phyloP scores from a whole-genome alignment of 2,329 filamentous ascomycete genomes.

The Geoglossum cookeanum region DNA sequence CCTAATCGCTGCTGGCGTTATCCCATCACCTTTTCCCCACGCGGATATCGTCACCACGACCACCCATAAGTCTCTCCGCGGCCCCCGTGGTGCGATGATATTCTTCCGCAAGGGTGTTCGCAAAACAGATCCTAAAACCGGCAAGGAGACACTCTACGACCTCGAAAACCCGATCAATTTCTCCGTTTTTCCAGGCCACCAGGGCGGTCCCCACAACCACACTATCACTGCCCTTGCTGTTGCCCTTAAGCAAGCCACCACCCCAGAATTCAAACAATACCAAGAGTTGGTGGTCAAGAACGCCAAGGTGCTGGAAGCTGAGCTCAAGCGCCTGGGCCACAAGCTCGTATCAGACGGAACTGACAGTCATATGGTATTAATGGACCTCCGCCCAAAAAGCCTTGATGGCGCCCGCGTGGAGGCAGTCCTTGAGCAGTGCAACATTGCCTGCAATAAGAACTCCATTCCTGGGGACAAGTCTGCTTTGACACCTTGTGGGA shows the following conservation, averaged over 20 bases:
- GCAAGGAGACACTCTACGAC: constrained; percentile 79
- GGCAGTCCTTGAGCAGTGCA: constrained; percentile 89
- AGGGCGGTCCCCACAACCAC: constrained; percentile 98
- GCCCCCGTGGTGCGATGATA: constrained; percentile 97
- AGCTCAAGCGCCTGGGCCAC: constrained; percentile 72
- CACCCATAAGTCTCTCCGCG: constrained; percentile 96
- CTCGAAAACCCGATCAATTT: constrained; percentile 95
- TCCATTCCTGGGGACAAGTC: constrained; percentile 94
- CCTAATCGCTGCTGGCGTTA: constrained; percentile 79
- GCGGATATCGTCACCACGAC: constrained; percentile 97
- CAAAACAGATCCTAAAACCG: constrained; percentile 73
- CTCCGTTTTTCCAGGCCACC: constrained; percentile 97
- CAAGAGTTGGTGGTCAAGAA: constrained; percentile 85
- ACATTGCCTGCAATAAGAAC: constrained; percentile 99
- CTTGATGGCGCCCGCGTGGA: constrained; percentile 93
- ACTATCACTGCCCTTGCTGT: constrained; percentile 95
- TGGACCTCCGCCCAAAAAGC: constrained; percentile 73
- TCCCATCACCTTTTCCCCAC: constrained; percentile 79
- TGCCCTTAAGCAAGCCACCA: constrained; percentile 82
- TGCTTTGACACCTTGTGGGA: constrained; percentile 79
- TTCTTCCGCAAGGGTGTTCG: constrained; percentile 98
- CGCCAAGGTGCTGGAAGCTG: constrained; percentile 73
- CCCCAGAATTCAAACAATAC: constrained; percentile 81
- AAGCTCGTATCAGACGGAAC: constrained; percentile 91
- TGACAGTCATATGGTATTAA: constrained; percentile 90